Base-by-base conservation (phyloP, 208 protist species). In the Naegleria gruberi region DNA sequence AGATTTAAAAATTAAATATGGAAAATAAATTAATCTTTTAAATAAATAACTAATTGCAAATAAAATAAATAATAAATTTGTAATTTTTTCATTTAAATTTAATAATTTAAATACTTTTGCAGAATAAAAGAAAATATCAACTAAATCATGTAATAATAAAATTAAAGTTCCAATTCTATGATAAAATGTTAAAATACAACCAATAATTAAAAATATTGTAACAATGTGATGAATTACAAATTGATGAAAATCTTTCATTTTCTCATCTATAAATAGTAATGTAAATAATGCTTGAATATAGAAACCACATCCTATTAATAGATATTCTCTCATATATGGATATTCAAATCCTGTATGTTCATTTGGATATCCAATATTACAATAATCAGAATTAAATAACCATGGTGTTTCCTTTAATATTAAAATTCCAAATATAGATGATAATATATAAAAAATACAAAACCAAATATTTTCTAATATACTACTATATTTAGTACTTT, bases 41-140 rank as follows among this genome's bases (percentile, higher is more conserved):
- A 86, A 0, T 37, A 46, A 42, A 47, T 42, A 86, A 4, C 30
- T 47, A 42, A 86, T 40, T n/a, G 41, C 42, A 86, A 86, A 86
- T 40, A 86, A 47, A 10, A 43, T 10, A 46, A 86, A 86, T 30
- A 86, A 86, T 3, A 46, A 10, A 3, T 65, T 23, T 0, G 15
- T 47, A 15, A 37, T 40, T 7, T 12, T 82, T 0, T 45, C 19
- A 8, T 10, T 44, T n/a, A 43, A 17, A 47, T 30, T 30, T 6
- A 42, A 26, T 7, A 37, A 6, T 17, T 86, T 23, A 30, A 86
- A 86, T 4, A 30, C 34, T 86, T 86, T 86, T 7, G 82, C 82
- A 86, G 82, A 46, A 40, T 86, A 86, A 0, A 86, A 30, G 43
- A 86, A 86, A 23, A 86, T 40, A 86, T 86, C 82, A 86, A 42